These are phyloP conservation scores for Pseudozyma thailandica DNA, from an alignment of 1,284 basidiomycete genomes.

Conservation along the genomic window DNA sequence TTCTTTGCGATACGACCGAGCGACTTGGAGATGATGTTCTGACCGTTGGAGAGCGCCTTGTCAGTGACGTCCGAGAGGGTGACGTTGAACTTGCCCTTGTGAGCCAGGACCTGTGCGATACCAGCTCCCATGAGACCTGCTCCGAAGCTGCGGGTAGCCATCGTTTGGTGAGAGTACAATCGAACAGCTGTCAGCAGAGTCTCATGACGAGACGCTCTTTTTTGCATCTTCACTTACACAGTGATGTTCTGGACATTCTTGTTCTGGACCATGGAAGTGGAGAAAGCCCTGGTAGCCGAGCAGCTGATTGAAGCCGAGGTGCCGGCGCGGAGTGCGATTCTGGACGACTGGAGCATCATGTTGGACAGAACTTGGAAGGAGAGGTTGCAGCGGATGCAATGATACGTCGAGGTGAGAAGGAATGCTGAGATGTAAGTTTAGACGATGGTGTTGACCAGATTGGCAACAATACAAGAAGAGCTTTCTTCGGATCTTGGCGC, in stretches of 20 bases:
- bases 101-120: conserved; percentile 66
- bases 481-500: conserved; percentile 20
- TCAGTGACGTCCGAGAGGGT: conserved; percentile 68
- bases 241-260: conserved; percentile 68
- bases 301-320: conserved; percentile 20
- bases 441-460: background rate
- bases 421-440: background rate
- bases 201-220: background rate
- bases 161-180: background rate
- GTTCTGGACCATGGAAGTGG: conserved; percentile 50
- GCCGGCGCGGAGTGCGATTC: conserved; percentile 25
- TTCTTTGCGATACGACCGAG: conserved; percentile 72
- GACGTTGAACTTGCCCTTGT: conserved; percentile 68
- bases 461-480: background rate
- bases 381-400: background rate
- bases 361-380: conserved; percentile 2
- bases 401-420: background rate
- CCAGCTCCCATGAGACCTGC: conserved; percentile 67
- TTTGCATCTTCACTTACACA: conserved; percentile 51
- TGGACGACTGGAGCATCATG: conserved; percentile 35
- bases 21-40: conserved; percentile 72
- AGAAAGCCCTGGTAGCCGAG: conserved; percentile 46
- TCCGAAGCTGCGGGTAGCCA: conserved; percentile 55
- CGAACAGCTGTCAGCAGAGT: background rate
- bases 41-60: conserved; percentile 71